Evolutionary conservation across 192 early-diverging fungal species (phyloP), one percentile per base, ranked within the genome.

Genomic region (Mortierella antarctica): DNA sequence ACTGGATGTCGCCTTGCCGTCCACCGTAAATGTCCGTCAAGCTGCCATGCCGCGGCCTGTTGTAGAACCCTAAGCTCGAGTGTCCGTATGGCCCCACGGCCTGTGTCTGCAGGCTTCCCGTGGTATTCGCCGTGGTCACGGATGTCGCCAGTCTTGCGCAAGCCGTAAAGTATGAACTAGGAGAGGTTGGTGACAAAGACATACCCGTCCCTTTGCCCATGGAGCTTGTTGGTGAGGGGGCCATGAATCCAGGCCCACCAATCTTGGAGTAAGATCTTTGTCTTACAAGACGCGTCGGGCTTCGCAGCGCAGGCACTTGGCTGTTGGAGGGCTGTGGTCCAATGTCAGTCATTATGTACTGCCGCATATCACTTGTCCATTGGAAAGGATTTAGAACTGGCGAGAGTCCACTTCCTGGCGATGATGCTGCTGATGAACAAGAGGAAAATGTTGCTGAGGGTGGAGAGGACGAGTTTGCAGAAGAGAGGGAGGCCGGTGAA

Each of bases 311-410:
- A 8, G 65, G 77, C 2, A 80, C 69, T 17, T 67, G 57, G 7
- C 68, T 71, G 44, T 80, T 80, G 13, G 65, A 62, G 7, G 77
- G 77, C 15, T 80, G 77, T 2, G 77, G 77, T 59, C 77, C 77
- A 47, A 80, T 80, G 41, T 80, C 76, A 12, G 76, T 60, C 68
- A 80, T 71, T 57, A 80, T 80, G 15, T 71, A 72, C 45, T 80
- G 77, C n/a, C 77, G 70, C 9, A 72, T 12, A 45, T 80, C 77
- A 9, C 57, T 68, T 17, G 70, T 72, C 70, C 77, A 72, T 18
- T 80, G 77, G 31, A 72, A 80, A 0, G 77, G 65, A 52, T 65
- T 72, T 41, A 68, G 20, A 17, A 62, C 67, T 6, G 76, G 76
- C 8, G 76, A 80, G 4, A 67, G 31, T 15, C 58, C 51, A 4